Evolutionary conservation across 495 filamentous ascomycete species (phyloP).

Genomic region (Cercophora samala): DNA sequence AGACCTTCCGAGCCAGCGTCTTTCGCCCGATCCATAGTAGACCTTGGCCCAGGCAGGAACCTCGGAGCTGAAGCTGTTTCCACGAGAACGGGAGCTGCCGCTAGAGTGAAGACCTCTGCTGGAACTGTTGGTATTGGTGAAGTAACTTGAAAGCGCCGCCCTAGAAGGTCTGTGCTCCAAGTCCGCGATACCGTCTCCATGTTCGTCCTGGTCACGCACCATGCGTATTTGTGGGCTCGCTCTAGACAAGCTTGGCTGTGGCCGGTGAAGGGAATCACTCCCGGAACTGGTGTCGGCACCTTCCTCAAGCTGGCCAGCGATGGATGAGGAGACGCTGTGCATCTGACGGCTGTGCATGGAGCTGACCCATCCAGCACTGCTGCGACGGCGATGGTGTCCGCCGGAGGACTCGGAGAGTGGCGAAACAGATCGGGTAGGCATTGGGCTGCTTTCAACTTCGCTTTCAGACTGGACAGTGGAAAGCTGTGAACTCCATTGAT

Average conservation of each 20-base stretch:
- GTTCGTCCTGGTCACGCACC: conserved; percentile 52
- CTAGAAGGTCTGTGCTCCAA: conserved; percentile 48
- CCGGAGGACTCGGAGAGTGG: conserved; percentile 33
- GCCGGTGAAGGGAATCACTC: conserved; percentile 42
- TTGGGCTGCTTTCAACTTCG: conserved; percentile 42
- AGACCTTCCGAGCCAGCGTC: conserved; percentile 40
- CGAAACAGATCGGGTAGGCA: conserved; percentile 44
- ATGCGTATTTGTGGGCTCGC: conserved; percentile 32
- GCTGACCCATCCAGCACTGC: conserved; percentile 39
- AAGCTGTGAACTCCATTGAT: conserved; percentile 71
- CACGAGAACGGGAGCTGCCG: conserved; percentile 39
- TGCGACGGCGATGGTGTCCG: conserved; percentile 28
- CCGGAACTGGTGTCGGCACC: conserved; percentile 24
- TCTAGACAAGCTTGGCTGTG: conserved; percentile 35
- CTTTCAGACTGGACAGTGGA: conserved; percentile 70
- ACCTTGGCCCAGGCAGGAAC: conserved; percentile 64
- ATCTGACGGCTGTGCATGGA: conserved; percentile 48
- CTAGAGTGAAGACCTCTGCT: conserved; percentile 49
- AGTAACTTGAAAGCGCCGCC: conserved; percentile 40
- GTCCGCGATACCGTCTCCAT: conserved; percentile 54
- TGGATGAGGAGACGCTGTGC: conserved; percentile 52
- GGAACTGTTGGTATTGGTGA: conserved; percentile 41
- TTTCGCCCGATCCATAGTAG: conserved; percentile 56
- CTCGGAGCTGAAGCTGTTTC: conserved; percentile 54
- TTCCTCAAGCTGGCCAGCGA: conserved; percentile 38